A percentile compares a stretch with the other conserved stretches of the same genome.
These are phyloP conservation scores for Claviceps quebecensis DNA, from an alignment of 2,329 filamentous ascomycete species.

Conservation along the genomic window DNA sequence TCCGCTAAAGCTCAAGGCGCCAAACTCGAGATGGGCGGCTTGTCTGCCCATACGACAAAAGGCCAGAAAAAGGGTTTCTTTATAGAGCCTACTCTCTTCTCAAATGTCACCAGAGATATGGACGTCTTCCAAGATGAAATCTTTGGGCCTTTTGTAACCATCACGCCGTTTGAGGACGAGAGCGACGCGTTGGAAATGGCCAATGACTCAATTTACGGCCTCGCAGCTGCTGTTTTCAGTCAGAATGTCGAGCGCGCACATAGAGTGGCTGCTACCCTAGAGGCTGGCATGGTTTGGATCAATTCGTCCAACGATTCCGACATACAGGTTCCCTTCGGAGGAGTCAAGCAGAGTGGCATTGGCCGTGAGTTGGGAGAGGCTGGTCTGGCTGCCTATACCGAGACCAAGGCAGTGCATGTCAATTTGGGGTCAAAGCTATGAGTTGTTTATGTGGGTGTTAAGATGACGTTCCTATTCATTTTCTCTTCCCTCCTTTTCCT, in stretches of 20 bases:
- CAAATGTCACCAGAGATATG: conserved; percentile 27
- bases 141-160: conserved; percentile 30
- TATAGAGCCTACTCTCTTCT: conserved; percentile 32
- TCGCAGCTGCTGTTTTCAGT: conserved; percentile 49
- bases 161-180: conserved; percentile 28
- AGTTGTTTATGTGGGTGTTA: not conserved
- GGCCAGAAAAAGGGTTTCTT: conserved; percentile 30
- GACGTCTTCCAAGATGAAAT: conserved; percentile 32
- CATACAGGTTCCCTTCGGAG: conserved; percentile 30
- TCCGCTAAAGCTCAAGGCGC: conserved; percentile 58
- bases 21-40: conserved; percentile 50
- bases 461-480: not conserved
- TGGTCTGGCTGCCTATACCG: conserved; percentile 28
- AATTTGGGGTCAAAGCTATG: conserved; percentile 21
- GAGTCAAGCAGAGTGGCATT: conserved; percentile 35
- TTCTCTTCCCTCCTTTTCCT: not conserved
- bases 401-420: conserved; percentile 24
- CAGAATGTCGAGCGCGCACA: conserved; percentile 38
- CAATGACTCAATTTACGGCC: conserved; percentile 43
- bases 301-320: conserved; percentile 33
- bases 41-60: conserved; percentile 21
- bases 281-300: conserved; percentile 44
- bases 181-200: conserved; percentile 27
- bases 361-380: conserved; percentile 31
- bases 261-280: conserved; percentile 38